These are phyloP conservation scores for Schoenoplectus triqueter DNA, from an alignment of 202 grass and related monocot genomes.

Conservation along the genomic window DNA sequence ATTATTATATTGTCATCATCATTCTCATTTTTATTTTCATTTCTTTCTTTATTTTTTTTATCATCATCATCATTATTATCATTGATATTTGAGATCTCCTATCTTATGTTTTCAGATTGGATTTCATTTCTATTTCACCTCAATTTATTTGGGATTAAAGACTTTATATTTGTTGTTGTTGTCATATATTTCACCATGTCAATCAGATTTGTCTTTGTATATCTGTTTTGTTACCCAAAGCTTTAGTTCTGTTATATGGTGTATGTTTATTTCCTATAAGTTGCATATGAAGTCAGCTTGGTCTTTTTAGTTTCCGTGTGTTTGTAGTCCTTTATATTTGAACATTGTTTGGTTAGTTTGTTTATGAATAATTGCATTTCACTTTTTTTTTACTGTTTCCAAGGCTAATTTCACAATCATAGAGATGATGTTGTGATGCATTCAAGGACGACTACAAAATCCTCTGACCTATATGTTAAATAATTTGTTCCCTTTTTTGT, in stretches of 20 bases:
- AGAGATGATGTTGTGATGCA: not conserved
- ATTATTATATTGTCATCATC: too few relatives aligned
- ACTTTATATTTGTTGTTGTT: too few relatives aligned
- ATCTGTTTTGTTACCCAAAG: not conserved
- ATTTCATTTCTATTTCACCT: too few relatives aligned
- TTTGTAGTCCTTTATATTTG: not conserved
- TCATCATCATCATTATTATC: too few relatives aligned
- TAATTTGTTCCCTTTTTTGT: constrained; percentile 21
- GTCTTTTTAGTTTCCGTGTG: not conserved
- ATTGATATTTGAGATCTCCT: too few relatives aligned
- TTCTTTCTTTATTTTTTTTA: too few relatives aligned
- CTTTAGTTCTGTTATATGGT: not conserved
- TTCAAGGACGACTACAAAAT: not conserved
- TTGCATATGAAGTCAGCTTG: not conserved
- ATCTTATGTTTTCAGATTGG: too few relatives aligned
- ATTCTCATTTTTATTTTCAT: too few relatives aligned
- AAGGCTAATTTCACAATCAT: not conserved
- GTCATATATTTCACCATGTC: too few relatives aligned
- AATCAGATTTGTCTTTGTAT: too few relatives aligned
- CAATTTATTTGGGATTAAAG: too few relatives aligned
- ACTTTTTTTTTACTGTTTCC: not conserved
- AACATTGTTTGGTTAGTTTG: not conserved
- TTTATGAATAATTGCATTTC: not conserved
- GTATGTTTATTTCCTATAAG: not conserved
- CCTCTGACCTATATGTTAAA: not conserved